Evolutionary conservation across 345 rosid species (phyloP).

Genomic region (Gossypium mustelinum): DNA sequence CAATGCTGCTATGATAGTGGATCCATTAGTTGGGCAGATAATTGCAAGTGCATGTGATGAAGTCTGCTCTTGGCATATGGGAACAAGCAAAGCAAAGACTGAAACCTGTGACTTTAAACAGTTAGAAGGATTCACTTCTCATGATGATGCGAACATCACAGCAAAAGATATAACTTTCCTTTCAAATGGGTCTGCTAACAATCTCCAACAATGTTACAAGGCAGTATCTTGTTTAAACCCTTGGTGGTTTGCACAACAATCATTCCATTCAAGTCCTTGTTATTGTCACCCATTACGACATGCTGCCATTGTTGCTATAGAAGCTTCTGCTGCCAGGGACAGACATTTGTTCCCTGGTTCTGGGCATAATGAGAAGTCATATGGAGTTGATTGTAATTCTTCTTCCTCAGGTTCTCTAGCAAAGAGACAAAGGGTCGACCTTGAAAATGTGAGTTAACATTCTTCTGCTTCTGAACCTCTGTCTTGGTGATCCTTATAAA

Average conservation of each 20-base stretch:
- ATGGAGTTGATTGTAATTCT: slow-evolving; percentile 25
- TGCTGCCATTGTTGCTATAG: slow-evolving; percentile 79
- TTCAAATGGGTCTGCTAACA: slow-evolving; percentile 25
- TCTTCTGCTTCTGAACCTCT: neutral
- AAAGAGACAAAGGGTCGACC: slow-evolving; percentile 56
- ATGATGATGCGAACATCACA: slow-evolving; percentile 15
- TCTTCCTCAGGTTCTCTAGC: slow-evolving; percentile 34
- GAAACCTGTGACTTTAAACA: slow-evolving; percentile 21
- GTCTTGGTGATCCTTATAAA: neutral
- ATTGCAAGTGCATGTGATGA: slow-evolving; percentile 69
- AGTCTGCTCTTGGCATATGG: slow-evolving; percentile 31
- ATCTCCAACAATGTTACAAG: slow-evolving; percentile 18
- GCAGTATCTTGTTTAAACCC: slow-evolving; percentile 69
- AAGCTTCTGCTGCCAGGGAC: slow-evolving; percentile 82
- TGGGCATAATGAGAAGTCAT: slow-evolving; percentile 19
- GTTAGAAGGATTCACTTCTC: slow-evolving; percentile 4
- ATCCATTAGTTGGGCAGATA: slow-evolving; percentile 50
- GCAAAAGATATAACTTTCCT: slow-evolving; percentile 10
- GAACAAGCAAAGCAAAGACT: slow-evolving; percentile 14
- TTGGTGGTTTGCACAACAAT: slow-evolving; percentile 54
- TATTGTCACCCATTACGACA: slow-evolving; percentile 72
- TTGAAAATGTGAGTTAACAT: slow-evolving; percentile 32
- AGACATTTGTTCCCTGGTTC: slow-evolving; percentile 46
- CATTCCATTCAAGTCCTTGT: slow-evolving; percentile 22
- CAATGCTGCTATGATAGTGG: slow-evolving; percentile 85